Percentiles rank a stretch among this genome's conserved stretches.
These are phyloP conservation scores for Schwanniomyces polymorphus DNA, from an alignment of 805 yeast species.

Conservation along the genomic window DNA sequence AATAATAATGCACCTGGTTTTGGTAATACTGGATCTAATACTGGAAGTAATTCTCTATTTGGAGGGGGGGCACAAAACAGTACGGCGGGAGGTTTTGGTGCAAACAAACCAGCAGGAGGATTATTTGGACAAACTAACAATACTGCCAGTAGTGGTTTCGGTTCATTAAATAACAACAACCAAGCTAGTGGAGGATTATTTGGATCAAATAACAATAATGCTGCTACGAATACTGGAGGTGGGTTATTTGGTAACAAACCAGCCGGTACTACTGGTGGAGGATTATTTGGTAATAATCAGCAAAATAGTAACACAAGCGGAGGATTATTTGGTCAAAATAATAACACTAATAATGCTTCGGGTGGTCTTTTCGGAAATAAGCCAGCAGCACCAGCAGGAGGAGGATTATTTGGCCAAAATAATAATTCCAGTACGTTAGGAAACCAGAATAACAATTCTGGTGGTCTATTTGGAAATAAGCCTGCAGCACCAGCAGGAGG, in stretches of 20 bases:
- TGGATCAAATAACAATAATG: slow-evolving; percentile 11
- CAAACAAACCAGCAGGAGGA: slow-evolving; percentile 23
- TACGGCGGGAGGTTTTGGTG: slow-evolving; percentile 30
- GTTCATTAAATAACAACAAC: slow-evolving; percentile 26
- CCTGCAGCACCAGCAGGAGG: slow-evolving; percentile 10
- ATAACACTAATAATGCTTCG: slow-evolving; percentile 6
- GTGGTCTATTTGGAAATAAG: slow-evolving; percentile 16
- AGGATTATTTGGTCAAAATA: slow-evolving; percentile 39
- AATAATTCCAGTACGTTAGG: slow-evolving; percentile 11
- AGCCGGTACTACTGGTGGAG: slow-evolving; percentile 25
- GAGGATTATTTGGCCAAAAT: slow-evolving; percentile 44
- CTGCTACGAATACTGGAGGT: slow-evolving; percentile 9
- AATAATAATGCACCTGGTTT: slow-evolving; percentile 3
- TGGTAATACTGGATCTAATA: slow-evolving; percentile 2
- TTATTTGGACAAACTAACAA: slow-evolving; percentile 40
- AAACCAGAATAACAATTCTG: slow-evolving; percentile 6
- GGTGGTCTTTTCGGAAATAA: slow-evolving; percentile 27
- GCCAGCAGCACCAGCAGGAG: slow-evolving; percentile 13
- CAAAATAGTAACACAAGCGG: slow-evolving; percentile 15
- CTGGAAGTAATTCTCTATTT: slow-evolving; percentile 11
- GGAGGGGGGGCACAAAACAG: slow-evolving; percentile 20
- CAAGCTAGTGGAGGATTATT: slow-evolving; percentile 16
- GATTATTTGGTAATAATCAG: slow-evolving; percentile 24
- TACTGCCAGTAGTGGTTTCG: slow-evolving; percentile 28
- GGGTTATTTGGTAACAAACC: slow-evolving; percentile 17